Evolutionary conservation across 148 eudicot genomes (phyloP).

Genomic region (Silene uniflora): DNA sequence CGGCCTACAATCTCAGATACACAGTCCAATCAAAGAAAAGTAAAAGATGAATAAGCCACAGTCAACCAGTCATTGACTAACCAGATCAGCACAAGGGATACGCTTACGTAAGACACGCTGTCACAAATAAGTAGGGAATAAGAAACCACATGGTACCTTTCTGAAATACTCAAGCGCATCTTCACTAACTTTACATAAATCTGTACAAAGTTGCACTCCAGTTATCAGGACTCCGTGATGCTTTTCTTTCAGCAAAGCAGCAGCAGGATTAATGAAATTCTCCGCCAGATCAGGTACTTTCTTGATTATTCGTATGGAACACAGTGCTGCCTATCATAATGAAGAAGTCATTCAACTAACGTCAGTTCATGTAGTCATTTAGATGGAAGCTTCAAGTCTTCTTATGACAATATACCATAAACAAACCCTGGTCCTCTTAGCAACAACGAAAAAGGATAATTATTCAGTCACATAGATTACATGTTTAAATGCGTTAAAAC

Average conservation of each 20-base stretch:
- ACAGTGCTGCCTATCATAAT: constrained; percentile 79
- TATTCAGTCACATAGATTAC: neutral
- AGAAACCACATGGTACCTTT: constrained; percentile 46
- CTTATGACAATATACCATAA: neutral
- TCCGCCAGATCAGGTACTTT: constrained; percentile 99
- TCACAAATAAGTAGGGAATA: neutral
- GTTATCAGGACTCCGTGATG: constrained; percentile 95
- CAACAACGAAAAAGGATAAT: neutral
- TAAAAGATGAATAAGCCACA: neutral
- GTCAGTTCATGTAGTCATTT: neutral
- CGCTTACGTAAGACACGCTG: neutral
- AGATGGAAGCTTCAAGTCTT: neutral
- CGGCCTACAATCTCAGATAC: neutral
- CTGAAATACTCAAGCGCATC: constrained; percentile 95
- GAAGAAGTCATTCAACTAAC: constrained; percentile 6
- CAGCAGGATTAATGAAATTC: constrained; percentile 81
- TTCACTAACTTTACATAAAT: constrained; percentile 68
- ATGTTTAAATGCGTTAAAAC: neutral
- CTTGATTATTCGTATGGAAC: constrained; percentile 86
- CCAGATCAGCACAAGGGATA: neutral
- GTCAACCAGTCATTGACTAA: neutral
- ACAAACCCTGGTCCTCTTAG: neutral
- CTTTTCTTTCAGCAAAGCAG: constrained; percentile 86
- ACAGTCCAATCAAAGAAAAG: neutral
- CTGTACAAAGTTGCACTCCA: constrained; percentile 86